Evolutionary conservation across 257 asterid species (phyloP), one percentile per base, ranked within the genome.

Genomic region (Parsonsia alboflavescens): DNA sequence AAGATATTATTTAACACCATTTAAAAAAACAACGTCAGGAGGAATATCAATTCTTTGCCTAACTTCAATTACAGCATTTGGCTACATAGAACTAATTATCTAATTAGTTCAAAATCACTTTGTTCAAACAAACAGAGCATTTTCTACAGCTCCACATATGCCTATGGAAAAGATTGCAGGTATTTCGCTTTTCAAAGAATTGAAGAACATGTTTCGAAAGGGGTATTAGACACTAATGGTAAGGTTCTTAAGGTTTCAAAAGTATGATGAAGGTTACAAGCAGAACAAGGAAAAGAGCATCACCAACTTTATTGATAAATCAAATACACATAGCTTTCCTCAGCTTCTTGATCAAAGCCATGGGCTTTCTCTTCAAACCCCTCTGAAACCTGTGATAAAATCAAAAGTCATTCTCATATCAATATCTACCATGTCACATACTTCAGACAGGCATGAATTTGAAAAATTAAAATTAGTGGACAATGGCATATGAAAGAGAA

Each of bases 351-450:
- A 91, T 91, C 86, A 91, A 42, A 54, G 96, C 97, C 93, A 91
- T 76, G 1, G 96, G 96, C 86, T 90, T 90, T 88, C 96, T 88
- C 90, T 84, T 90, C 89, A 90, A 79, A 36, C 97, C 97, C 58
- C 93, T 89, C 80, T 82, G 84, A 65, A 91, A 89, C 91, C 97
- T 91, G 76, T 46, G 9, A 59, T 49, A 30, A 62, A 11, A 72
- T 49, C 72, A 26, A 53, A 58, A 6, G 12, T 10, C 8, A 11
- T 36, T 33, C 48, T 17, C 16, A 65, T 11, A 65, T 39, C 7
- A 65, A n/a, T 19, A 22, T 54, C 26, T 0, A 39, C 16, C 5
- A 36, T 65, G 22, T 4, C 19, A 65, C 21, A 65, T 6, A 17
- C 13, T 65, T 36, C 70, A 65, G 13, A 19, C 49, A 65, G 67